Evolutionary conservation across 2,329 filamentous ascomycete species (phyloP).

Genomic region (Tolypocladium guangdongense): DNA sequence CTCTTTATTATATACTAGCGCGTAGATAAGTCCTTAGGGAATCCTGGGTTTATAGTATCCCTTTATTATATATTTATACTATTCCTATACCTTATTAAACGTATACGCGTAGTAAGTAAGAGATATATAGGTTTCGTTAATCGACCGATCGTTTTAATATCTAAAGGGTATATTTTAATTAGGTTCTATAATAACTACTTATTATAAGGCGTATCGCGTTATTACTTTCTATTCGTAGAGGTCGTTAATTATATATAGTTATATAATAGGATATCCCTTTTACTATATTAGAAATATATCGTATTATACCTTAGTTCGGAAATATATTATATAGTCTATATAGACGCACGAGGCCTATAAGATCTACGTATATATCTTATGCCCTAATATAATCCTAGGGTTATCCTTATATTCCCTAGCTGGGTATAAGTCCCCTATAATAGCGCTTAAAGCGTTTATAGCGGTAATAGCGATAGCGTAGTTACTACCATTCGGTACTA

Average conservation of each 20-base stretch:
- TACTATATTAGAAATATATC: neutral
- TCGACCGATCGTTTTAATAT: neutral
- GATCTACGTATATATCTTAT: neutral
- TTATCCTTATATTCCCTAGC: neutral
- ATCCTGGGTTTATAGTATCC: too few species aligned
- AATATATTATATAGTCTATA: neutral
- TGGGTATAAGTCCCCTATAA: neutral
- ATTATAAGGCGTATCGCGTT: too few species aligned
- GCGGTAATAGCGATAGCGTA: neutral
- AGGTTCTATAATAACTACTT: neutral
- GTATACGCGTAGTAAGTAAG: too few species aligned
- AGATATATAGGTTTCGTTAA: too few species aligned
- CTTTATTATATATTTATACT: too few species aligned
- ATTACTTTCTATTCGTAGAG: neutral
- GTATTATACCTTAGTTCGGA: neutral
- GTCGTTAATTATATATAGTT: too few species aligned
- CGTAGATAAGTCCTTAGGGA: too few species aligned
- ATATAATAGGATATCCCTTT: neutral
- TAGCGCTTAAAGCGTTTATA: neutral
- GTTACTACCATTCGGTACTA: neutral
- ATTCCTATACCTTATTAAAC: too few species aligned
- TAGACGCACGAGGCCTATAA: neutral
- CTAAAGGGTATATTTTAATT: neutral
- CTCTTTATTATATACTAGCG: neutral
- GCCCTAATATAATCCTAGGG: neutral